Percentiles rank a stretch among this genome's conserved stretches.
Conservation (phyloP, 495 filamentous ascomycete species). For the Penicillium malachiteum region DNA sequence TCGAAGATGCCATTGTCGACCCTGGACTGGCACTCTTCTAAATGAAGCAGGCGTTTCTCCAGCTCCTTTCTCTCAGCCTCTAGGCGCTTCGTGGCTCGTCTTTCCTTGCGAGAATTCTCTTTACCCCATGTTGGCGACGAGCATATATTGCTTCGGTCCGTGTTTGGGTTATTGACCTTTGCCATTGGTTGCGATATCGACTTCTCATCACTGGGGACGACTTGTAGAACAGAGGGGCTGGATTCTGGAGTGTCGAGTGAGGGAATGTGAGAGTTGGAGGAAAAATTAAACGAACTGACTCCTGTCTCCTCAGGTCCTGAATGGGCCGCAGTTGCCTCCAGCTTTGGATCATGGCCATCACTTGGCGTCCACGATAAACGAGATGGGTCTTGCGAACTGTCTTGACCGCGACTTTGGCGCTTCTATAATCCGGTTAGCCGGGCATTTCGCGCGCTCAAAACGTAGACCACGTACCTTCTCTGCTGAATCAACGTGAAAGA, state of each 20-base stretch:
- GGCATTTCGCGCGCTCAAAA: not conserved
- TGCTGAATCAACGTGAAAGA: slow-evolving; percentile 28
- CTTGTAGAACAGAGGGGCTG: slow-evolving; percentile 18
- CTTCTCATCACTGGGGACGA: slow-evolving; percentile 5
- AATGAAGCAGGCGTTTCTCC: slow-evolving; percentile 33
- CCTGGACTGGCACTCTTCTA: slow-evolving; percentile 31
- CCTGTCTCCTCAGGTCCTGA: slow-evolving; percentile 14
- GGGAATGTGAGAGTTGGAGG: slow-evolving; percentile 19
- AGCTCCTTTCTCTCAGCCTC: slow-evolving; percentile 41
- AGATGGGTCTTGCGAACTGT: not conserved
- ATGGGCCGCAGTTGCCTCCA: slow-evolving; percentile 8
- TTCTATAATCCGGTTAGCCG: slow-evolving; percentile 21
- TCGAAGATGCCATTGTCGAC: slow-evolving; percentile 20
- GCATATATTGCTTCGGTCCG: slow-evolving; percentile 10
- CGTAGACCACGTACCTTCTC: slow-evolving; percentile 22
- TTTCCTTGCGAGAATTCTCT: slow-evolving; percentile 27
- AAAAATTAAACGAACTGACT: slow-evolving; percentile 18
- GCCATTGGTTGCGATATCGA: slow-evolving; percentile 1
- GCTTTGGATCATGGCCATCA: slow-evolving; percentile 1
- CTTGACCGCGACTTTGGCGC: slow-evolving; percentile 12
- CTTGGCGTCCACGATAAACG: not conserved
- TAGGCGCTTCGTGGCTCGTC: slow-evolving; percentile 36
- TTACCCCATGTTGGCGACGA: slow-evolving; percentile 22
- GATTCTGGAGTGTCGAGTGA: slow-evolving; percentile 20
- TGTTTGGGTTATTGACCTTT: not conserved